A percentile compares a stretch with the other conserved stretches of the same genome.
Evolutionary conservation across 306 rosid species (phyloP).

Genomic region (Prunus salicina): DNA sequence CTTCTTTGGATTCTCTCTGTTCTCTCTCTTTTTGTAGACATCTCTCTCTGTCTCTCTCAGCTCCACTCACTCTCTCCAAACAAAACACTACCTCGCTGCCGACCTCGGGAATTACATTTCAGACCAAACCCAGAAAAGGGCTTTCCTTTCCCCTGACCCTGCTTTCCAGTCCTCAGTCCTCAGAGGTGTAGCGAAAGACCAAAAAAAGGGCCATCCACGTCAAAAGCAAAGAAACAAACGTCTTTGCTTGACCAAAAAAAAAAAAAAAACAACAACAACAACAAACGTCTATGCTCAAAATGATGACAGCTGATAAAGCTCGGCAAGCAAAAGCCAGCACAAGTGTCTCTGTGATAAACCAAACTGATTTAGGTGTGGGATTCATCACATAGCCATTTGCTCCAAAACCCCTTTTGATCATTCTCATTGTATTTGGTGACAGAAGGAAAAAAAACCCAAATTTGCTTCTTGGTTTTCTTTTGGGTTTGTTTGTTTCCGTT

Average conservation of each 20-base stretch:
- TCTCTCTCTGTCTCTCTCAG: background rate
- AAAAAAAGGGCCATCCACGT: slow-evolving; percentile 1
- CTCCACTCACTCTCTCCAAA: background rate
- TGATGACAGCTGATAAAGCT: slow-evolving; percentile 28
- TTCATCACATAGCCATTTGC: slow-evolving; percentile 12
- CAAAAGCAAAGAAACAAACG: background rate
- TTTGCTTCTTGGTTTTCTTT: background rate
- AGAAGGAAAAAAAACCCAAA: background rate
- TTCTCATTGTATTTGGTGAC: background rate
- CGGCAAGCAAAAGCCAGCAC: slow-evolving; percentile 36
- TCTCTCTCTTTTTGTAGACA: too few relatives aligned
- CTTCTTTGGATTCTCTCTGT: background rate
- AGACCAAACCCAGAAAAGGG: background rate
- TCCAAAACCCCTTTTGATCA: background rate
- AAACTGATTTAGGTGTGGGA: slow-evolving; percentile 15
- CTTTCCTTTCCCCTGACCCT: background rate
- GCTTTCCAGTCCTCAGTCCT: background rate
- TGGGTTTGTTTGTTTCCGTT: background rate
- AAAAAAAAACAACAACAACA: too few relatives aligned
- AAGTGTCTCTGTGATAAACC: slow-evolving; percentile 26
- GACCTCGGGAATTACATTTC: slow-evolving; percentile 14
- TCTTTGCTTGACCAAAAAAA: background rate
- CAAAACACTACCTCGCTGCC: background rate
- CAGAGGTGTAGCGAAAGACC: background rate
- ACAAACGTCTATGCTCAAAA: background rate